Evolutionary conservation across 495 filamentous ascomycete species (phyloP).

Genomic region (Aspergillus sparsus): DNA sequence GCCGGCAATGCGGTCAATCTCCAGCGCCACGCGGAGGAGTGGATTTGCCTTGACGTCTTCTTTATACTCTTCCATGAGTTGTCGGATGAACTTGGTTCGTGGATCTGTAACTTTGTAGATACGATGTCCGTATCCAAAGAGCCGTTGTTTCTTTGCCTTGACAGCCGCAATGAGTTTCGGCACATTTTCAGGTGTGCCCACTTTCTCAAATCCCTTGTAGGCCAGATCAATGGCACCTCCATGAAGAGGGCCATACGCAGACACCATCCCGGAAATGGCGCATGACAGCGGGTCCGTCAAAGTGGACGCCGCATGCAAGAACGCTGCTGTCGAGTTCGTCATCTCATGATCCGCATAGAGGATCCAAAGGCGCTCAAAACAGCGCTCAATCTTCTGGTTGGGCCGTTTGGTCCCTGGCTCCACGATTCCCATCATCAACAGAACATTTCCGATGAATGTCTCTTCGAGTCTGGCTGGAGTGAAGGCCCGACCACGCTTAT

Average conservation of each 20-base stretch:
- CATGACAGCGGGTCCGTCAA: conserved; percentile 49
- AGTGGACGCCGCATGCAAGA: conserved; percentile 51
- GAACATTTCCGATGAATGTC: conserved; percentile 46
- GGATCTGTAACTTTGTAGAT: conserved; percentile 54
- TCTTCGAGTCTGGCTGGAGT: conserved; percentile 36
- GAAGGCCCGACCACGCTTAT: conserved; percentile 23
- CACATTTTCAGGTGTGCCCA: conserved; percentile 48
- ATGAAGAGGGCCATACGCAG: conserved; percentile 53
- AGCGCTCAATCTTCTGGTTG: conserved; percentile 20
- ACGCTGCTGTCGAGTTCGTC: conserved; percentile 53
- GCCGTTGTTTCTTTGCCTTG: conserved; percentile 46
- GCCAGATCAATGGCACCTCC: conserved; percentile 55
- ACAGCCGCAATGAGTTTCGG: conserved; percentile 45
- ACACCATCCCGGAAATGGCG: conserved; percentile 36
- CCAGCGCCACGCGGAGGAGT: conserved; percentile 47
- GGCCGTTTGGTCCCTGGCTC: conserved; percentile 21
- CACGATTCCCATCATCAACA: conserved; percentile 46
- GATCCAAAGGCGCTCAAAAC: conserved; percentile 19
- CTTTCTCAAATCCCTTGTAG: conserved; percentile 42
- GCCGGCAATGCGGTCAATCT: conserved; percentile 49
- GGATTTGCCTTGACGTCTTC: conserved; percentile 45
- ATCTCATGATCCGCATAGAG: conserved; percentile 55
- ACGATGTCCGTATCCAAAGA: conserved; percentile 59
- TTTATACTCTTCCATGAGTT: conserved; percentile 32
- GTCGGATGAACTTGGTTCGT: conserved; percentile 34